phyloP scores from a whole-genome alignment of 805 yeast genomes.

The Metschnikowia hibisci region DNA sequence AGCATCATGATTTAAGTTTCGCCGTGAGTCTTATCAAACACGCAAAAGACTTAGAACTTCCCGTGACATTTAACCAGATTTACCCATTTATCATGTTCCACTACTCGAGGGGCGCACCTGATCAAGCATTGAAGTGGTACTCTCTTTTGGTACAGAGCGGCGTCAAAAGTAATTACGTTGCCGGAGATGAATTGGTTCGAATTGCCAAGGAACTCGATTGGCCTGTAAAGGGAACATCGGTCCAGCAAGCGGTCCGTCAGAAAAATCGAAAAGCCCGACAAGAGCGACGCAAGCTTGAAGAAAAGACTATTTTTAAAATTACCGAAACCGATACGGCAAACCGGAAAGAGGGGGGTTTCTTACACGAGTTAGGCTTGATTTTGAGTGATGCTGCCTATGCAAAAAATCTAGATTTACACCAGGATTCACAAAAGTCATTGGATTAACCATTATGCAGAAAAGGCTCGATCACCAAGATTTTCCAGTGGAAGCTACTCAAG shows the following conservation, averaged over 20 bases:
- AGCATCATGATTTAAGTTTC: slow-evolving; percentile 33
- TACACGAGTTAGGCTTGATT: slow-evolving; percentile 1
- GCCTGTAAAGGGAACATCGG: slow-evolving; percentile 33
- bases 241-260: slow-evolving; percentile 22
- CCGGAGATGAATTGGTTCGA: slow-evolving; percentile 26
- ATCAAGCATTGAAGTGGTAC: slow-evolving; percentile 37
- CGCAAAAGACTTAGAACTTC: slow-evolving; percentile 24
- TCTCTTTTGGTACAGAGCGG: slow-evolving; percentile 30
- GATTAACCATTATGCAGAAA: too few species aligned
- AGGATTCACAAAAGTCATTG: too few species aligned
- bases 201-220: slow-evolving; percentile 36
- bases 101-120: slow-evolving; percentile 26
- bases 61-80: slow-evolving; percentile 38
- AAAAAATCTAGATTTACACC: background rate
- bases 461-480: too few species aligned
- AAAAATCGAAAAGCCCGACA: slow-evolving; percentile 21
- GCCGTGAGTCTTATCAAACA: slow-evolving; percentile 29
- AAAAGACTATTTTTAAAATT: slow-evolving; percentile 1
- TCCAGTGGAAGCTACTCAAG: too few species aligned
- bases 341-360: background rate
- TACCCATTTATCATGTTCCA: slow-evolving; percentile 38
- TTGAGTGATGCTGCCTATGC: background rate
- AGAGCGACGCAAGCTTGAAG: slow-evolving; percentile 6
- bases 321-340: background rate
- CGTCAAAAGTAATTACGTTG: slow-evolving; percentile 25